Conservation (phyloP, 2,329 filamentous ascomycete genomes). For the Cladosporium sp. region DNA sequence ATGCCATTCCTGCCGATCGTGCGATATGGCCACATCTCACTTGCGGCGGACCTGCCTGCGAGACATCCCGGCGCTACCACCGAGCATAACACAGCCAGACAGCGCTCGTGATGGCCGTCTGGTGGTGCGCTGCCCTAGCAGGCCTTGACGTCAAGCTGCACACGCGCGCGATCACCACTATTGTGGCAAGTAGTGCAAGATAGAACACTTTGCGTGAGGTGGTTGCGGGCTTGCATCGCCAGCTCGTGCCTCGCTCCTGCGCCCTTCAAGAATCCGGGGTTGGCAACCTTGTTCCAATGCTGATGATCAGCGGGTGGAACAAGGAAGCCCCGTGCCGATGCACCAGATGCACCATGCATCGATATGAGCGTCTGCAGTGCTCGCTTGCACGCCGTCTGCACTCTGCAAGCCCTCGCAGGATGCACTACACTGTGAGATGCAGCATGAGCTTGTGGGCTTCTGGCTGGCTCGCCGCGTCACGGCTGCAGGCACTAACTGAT, state of each 20-base stretch:
- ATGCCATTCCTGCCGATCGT: constrained; percentile 8
- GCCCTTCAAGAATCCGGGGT: neutral
- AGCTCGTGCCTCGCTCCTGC: constrained; percentile 3
- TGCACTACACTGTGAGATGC: neutral
- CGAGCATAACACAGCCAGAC: neutral
- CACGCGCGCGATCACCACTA: neutral
- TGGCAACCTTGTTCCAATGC: neutral
- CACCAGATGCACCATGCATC: neutral
- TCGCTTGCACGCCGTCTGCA: neutral
- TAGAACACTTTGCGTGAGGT: neutral
- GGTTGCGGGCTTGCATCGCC: constrained; percentile 8
- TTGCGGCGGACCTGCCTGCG: neutral
- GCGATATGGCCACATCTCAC: constrained; percentile 1
- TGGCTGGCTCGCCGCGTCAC: constrained; percentile 8
- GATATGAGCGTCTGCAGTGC: neutral
- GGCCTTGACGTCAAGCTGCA: neutral
- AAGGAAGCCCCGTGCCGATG: constrained; percentile 4
- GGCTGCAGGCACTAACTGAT: constrained; percentile 9
- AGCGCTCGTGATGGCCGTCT: neutral
- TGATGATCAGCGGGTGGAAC: constrained; percentile 7
- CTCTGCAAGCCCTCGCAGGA: neutral
- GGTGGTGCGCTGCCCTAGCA: neutral
- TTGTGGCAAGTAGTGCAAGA: neutral
- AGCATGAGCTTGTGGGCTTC: constrained; percentile 3
- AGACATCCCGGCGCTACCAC: constrained; percentile 1